These are phyloP conservation scores for Cymbopogon citratus DNA, from an alignment of 176 grass and related monocot species.

Conservation along the genomic window DNA sequence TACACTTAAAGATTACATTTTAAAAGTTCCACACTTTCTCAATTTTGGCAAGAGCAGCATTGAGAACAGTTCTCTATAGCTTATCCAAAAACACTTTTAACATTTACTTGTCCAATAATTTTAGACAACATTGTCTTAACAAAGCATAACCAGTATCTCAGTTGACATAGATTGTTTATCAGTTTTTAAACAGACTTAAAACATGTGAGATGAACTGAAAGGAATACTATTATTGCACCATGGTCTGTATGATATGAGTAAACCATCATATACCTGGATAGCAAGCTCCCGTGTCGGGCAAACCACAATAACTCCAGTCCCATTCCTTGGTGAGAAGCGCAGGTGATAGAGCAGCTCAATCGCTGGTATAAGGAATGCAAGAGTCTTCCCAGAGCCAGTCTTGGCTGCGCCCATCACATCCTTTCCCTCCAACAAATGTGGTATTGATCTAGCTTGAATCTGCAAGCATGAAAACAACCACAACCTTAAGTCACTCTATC, in stretches of 20 bases:
- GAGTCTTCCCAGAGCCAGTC: conserved; percentile 73
- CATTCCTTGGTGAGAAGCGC: conserved; percentile 54
- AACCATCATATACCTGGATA: conserved; percentile 48
- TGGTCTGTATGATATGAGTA: not conserved
- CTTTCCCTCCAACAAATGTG: conserved; percentile 55
- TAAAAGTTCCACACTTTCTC: not conserved
- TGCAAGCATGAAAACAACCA: conserved; percentile 21
- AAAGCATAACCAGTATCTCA: not conserved
- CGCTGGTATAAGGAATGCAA: conserved; percentile 69
- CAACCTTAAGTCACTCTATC: not conserved
- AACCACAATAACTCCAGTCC: conserved; percentile 63
- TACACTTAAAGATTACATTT: not conserved
- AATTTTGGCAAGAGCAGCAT: not conserved
- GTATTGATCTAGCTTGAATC: conserved; percentile 84
- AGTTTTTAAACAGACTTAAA: not conserved
- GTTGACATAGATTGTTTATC: not conserved
- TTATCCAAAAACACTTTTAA: not conserved
- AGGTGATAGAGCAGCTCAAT: conserved; percentile 56
- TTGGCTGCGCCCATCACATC: conserved; percentile 78
- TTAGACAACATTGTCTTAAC: not conserved
- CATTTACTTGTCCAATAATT: not conserved
- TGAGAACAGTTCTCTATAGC: not conserved
- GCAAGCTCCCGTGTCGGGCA: conserved; percentile 81
- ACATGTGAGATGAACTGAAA: not conserved
- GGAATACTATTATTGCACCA: not conserved